A percentile compares a stretch with the other conserved stretches of the same genome.
phyloP scores from a whole-genome alignment of 441 rosid species.

The Flueggea neowawraea region DNA sequence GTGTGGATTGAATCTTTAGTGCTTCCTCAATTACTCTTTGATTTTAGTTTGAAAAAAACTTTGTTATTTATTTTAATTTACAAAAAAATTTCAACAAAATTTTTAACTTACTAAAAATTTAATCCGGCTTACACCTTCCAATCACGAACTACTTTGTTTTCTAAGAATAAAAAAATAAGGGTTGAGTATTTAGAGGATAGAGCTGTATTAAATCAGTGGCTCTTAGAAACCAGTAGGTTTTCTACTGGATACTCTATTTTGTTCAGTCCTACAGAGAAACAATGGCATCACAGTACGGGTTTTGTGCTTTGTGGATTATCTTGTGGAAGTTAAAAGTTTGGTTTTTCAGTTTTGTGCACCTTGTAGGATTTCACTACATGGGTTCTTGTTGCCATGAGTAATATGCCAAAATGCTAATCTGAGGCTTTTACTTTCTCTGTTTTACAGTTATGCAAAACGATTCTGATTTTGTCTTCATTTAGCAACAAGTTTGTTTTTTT shows the following conservation, averaged over 20 bases:
- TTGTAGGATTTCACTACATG: constrained; percentile 6
- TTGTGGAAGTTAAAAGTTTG: too few species aligned
- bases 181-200: constrained; percentile 34
- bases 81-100: too few species aligned
- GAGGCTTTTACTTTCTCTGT: constrained; percentile 4
- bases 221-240: constrained; percentile 61
- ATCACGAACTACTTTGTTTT: background rate
- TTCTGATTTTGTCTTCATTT: too few species aligned
- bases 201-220: constrained; percentile 37
- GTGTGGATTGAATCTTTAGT: too few species aligned
- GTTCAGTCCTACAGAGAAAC: constrained; percentile 30
- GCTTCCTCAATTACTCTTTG: too few species aligned
- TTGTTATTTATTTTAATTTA: too few species aligned
- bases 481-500: too few species aligned
- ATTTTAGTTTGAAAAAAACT: too few species aligned
- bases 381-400: constrained; percentile 20
- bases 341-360: constrained; percentile 16
- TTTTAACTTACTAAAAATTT: too few species aligned
- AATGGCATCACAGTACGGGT: constrained; percentile 82
- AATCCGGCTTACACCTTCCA: too few species aligned
- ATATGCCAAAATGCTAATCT: constrained; percentile 33
- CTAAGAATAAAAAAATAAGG: background rate
- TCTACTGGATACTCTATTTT: constrained; percentile 48
- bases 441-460: too few species aligned
- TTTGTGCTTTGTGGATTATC: too few species aligned